phyloP scores from a whole-genome alignment of 768 basidiomycete genomes.

The Hericium coralloides region DNA sequence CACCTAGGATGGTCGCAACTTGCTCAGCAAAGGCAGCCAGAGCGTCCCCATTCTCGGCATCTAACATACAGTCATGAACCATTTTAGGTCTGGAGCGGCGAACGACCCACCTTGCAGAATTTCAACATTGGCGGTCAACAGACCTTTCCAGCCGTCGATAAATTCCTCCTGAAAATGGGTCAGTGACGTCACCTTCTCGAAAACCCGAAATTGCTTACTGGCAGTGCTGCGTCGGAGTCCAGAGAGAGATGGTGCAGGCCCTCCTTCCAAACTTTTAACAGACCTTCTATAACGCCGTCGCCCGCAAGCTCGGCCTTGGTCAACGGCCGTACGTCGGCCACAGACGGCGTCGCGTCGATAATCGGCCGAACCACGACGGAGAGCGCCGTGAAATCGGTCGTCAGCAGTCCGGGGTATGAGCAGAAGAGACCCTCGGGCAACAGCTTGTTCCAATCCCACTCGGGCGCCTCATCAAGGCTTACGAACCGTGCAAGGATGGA shows the following conservation, averaged over 20 bases:
- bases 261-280: slow-evolving; percentile 48
- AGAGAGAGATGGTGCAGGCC: slow-evolving; percentile 36
- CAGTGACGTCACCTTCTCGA: slow-evolving; percentile 3
- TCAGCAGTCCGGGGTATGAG: slow-evolving; percentile 45
- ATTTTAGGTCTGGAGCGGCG: not conserved
- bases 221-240: slow-evolving; percentile 33
- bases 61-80: slow-evolving; percentile 19
- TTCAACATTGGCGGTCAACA: slow-evolving; percentile 42
- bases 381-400: slow-evolving; percentile 40
- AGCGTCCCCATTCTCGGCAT: slow-evolving; percentile 30
- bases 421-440: slow-evolving; percentile 48
- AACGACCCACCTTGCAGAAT: slow-evolving; percentile 34
- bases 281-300: slow-evolving; percentile 41
- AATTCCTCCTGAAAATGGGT: slow-evolving; percentile 32
- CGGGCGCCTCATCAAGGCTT: slow-evolving; percentile 16
- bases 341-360: slow-evolving; percentile 42
- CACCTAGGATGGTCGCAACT: slow-evolving; percentile 4
- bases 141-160: slow-evolving; percentile 45
- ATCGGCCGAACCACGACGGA: slow-evolving; percentile 40
- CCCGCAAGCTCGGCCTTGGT: slow-evolving; percentile 46
- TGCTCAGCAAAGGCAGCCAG: slow-evolving; percentile 14
- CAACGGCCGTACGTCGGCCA: slow-evolving; percentile 49
- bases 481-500: slow-evolving; percentile 37
- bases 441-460: slow-evolving; percentile 41
- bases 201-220: slow-evolving; percentile 32